Evolutionary conservation across 768 basidiomycete species (phyloP), one percentile per base, ranked within the genome.

Genomic region (Kwoniella bestiolae): DNA sequence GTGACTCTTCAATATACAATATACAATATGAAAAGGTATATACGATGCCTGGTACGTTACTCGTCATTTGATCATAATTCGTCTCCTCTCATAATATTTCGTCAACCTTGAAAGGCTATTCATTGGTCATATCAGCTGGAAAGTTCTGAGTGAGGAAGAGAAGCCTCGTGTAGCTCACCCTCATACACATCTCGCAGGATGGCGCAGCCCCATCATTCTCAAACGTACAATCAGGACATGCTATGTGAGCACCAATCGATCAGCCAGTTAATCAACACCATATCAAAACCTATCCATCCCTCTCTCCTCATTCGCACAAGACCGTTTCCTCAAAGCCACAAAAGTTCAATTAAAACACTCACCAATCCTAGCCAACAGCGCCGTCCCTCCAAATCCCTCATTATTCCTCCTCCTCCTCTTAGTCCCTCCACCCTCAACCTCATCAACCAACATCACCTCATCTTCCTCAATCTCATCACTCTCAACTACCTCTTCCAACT

Each of bases 201-300:
- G 68, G 63, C 8, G 67, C 71, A 29, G 69, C 70, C 9, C 72
- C 75, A 16, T 79, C 76, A 11, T 76, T 77, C 41, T 76, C 77
- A 55, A 44, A 66, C 23, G 59, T 60, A 47, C 56, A 57, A 26
- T 56, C 34, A 23, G 55, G 68, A 46, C 38, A 63, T 12, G 29
- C 50, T 44, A 23, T 41, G 21, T 5, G 5, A 26, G 21, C 12
- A 4, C 0, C 18, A n/a, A n/a, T n/a, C n/a, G n/a, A n/a, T n/a
- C n/a, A n/a, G n/a, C n/a, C n/a, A 52, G 51, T 12, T 6, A 38
- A 35, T 41, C 21, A 41, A n/a, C 25, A 41, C 21, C n/a, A n/a
- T n/a, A n/a, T n/a, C n/a, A n/a, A n/a, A 23, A 49, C 47, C 11
- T 21, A 18, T 49, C n/a, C 47, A 26, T 12, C 35, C 35, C 18